Evolutionary conservation across 306 rosid genomes (phyloP).

Genomic region (Elaeagnus macrophylla): DNA sequence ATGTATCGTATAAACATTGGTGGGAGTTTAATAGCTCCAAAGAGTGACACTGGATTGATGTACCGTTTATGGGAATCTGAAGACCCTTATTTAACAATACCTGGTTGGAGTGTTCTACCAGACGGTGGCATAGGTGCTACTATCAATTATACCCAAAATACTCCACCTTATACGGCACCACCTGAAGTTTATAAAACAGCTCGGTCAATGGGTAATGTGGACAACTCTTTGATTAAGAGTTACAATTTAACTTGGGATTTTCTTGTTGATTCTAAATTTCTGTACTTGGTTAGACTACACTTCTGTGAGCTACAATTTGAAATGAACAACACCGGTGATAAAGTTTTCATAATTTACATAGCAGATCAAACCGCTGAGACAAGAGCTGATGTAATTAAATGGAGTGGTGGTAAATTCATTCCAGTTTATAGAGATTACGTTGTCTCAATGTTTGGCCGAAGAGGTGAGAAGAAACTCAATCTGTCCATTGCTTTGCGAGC

Average conservation of each 20-base stretch:
- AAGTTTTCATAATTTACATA: conserved; percentile 1
- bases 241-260: conserved; percentile 15
- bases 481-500: conserved; percentile 1
- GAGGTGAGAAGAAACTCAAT: background rate
- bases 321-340: background rate
- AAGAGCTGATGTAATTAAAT: rapidly evolving
- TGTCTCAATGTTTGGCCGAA: background rate
- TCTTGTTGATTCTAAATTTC: conserved; percentile 12
- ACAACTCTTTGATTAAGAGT: background rate
- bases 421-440: conserved; percentile 18
- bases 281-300: conserved; percentile 27
- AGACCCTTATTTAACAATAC: rapidly evolving
- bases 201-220: background rate
- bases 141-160: background rate
- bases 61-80: background rate
- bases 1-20: conserved; percentile 24
- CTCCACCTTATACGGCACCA: conserved; percentile 9
- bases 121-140: background rate
- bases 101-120: rapidly evolving
- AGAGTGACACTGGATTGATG: conserved; percentile 18
- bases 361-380: background rate
- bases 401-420: background rate
- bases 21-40: background rate
- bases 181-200: conserved; percentile 3
- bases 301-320: conserved; percentile 5